Evolutionary conservation across 129 eudicot species (phyloP), one percentile per base, ranked within the genome.

Genomic region (Arctium lappa): DNA sequence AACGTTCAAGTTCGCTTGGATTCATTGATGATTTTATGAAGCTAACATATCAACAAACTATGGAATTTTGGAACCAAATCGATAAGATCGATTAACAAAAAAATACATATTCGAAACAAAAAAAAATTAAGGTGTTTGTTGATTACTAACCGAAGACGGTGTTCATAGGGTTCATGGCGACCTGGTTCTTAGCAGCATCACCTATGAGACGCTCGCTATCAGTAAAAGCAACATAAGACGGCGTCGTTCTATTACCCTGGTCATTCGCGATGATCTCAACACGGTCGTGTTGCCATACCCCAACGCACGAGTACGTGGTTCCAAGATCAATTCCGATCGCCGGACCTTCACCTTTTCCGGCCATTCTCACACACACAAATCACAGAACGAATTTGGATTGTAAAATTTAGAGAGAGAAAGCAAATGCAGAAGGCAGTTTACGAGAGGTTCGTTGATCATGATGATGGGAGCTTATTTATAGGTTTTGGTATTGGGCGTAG

Each of bases 101-200:
- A 34, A 34, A 15, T 33, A 33, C 37, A 71, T 71, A 56, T 56
- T 56, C 2, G 7, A 13, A 15, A 56, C 18, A 15, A 12, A 71
- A 69, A 71, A 16, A 71, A 16, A 33, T 71, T 32, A 71, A 71
- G 60, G 32, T 5, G 30, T 5, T 22, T 10, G 34, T 40, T 46
- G 22, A 74, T 70, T 70, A 70, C 91, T 37, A 86, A 88, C 91
- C 91, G 12, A 88, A 88, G 40, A 88, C 89, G 29, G 91, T 88
- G 83, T 88, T 88, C 79, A 46, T 80, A 8, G 90, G 90, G 37
- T 87, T 87, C 90, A 87, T 84, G 34, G 90, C 90, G 44, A 88
- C 91, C 77, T 88, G 91, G 44, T 88, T 88, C 91, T 87, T 87
- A 37, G 90, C 90, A 80, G 88, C 90, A 81, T 87, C 90, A 6